Evolutionary conservation across 2,329 filamentous ascomycete genomes (phyloP), one percentile per base, ranked within the genome.

Genomic region (Fusarium scirpi): DNA sequence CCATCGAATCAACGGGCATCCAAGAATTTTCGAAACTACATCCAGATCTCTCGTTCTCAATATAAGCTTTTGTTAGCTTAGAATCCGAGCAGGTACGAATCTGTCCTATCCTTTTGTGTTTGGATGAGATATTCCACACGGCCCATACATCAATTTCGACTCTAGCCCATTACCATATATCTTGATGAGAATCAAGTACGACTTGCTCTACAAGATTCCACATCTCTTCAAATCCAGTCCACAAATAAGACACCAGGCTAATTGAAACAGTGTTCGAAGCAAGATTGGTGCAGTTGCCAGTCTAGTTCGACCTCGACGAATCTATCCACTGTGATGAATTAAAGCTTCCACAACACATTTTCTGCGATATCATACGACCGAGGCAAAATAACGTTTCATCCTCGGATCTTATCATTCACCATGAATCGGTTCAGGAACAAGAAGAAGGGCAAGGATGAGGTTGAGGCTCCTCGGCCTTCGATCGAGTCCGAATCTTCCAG

Each of bases 371-470:
- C 38, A 48, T 24, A 16, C 20, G 44, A 46, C 45, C 59, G 20
- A 58, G 48, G 59, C 38, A 54, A 30, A 51, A 48, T 48, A 47
- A 62, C 49, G 51, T 30, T 34, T 56, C 25, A 45, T 10, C 43
- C 43, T 62, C 20, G 54, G 44, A 25, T 40, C 45, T 22, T 32
- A 57, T 52, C 53, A 53, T 32, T 48, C 59, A 76, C 29, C 20
- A 94, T 94, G 92, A 94, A 95, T 82, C 89, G 92, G 58, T 93
- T 94, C 77, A 85, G 92, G 74, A 90, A 85, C 51, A 91, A 91
- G 82, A 94, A 90, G 84, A 92, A 89, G 86, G 86, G 79, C 58
- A 89, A 88, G 82, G 90, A 91, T 49, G 86, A 87, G 11, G 72
- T 78, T 43, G 75, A 78, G 40, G 67, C 78, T n/a, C 72, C 79